phyloP scores from a whole-genome alignment of 2,329 filamentous ascomycete species.

The Didymella lethalis region DNA sequence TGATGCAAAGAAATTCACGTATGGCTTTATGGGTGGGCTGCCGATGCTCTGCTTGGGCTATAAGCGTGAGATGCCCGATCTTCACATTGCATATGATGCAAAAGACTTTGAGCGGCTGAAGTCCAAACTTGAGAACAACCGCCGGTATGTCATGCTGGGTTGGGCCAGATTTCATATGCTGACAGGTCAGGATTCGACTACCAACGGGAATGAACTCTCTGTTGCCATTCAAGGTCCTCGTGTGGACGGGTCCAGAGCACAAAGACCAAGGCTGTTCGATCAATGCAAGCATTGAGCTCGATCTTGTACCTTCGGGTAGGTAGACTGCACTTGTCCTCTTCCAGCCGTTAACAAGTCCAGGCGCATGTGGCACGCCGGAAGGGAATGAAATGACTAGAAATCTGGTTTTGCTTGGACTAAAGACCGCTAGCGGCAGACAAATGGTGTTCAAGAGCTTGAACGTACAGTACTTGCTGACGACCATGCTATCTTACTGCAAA shows the following conservation, averaged over 20 bases:
- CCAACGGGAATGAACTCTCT: conserved; percentile 43
- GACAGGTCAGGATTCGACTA: conserved; percentile 34
- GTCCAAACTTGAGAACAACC: conserved; percentile 38
- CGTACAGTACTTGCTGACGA: conserved; percentile 40
- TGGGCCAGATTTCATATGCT: conserved; percentile 12
- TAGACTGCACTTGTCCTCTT: not conserved
- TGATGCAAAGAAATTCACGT: conserved; percentile 44
- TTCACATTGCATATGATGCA: conserved; percentile 47
- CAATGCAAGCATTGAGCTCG: conserved; percentile 41
- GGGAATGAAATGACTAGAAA: conserved; percentile 36
- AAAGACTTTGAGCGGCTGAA: conserved; percentile 41
- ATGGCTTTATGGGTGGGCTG: conserved; percentile 42
- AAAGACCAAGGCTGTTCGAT: conserved; percentile 40
- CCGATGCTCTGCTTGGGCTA: conserved; percentile 46
- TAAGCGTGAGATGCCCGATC: conserved; percentile 40
- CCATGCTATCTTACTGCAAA: conserved; percentile 37
- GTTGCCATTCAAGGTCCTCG: conserved; percentile 40
- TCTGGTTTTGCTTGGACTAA: conserved; percentile 38
- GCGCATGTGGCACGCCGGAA: conserved; percentile 35
- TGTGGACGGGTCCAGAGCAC: conserved; percentile 44
- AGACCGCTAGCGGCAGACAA: conserved; percentile 30
- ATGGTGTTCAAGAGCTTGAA: conserved; percentile 42
- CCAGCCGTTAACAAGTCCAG: conserved; percentile 1
- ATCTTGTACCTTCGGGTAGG: conserved; percentile 43
- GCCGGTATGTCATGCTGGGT: conserved; percentile 28